These are phyloP conservation scores for Modicella reniformis DNA, from an alignment of 371 early-diverging fungal species.

Conservation along the genomic window DNA sequence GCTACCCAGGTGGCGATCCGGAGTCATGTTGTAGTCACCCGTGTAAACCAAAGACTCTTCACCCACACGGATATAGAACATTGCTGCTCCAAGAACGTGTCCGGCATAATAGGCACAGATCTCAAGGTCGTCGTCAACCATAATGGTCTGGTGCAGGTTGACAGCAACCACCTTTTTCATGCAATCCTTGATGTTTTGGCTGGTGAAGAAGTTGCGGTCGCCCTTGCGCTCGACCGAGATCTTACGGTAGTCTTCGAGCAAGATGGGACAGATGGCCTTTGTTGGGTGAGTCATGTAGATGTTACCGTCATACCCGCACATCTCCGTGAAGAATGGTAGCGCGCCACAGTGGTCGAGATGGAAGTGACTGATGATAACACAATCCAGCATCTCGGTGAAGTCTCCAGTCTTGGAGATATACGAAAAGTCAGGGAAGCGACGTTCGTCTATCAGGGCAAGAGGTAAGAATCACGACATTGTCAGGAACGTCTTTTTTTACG, in stretches of 20 bases:
- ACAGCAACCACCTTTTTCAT: constrained; percentile 92
- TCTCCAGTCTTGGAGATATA: constrained; percentile 88
- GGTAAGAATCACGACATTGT: background rate
- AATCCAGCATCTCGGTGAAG: constrained; percentile 88
- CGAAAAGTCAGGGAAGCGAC: constrained; percentile 98
- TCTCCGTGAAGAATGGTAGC: constrained; percentile 94
- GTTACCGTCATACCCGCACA: constrained; percentile 93
- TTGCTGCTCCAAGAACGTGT: constrained; percentile 98
- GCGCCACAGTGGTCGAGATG: constrained; percentile 98
- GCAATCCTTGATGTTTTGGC: constrained; percentile 85
- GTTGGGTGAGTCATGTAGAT: constrained; percentile 98
- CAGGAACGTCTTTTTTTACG: background rate
- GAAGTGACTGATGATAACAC: constrained; percentile 94
- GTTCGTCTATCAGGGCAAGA: constrained; percentile 60
- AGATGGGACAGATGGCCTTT: constrained; percentile 91
- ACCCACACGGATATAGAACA: constrained; percentile 89
- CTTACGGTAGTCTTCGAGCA: constrained; percentile 93
- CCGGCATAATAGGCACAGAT: constrained; percentile 96
- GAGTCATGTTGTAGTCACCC: constrained; percentile 98
- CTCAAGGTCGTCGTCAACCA: constrained; percentile 84
- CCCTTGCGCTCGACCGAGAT: constrained; percentile 88
- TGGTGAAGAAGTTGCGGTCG: constrained; percentile 88
- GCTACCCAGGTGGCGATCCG: constrained; percentile 93
- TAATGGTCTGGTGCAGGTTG: constrained; percentile 87
- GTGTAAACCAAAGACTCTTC: constrained; percentile 92